Percentiles rank a stretch among this genome's conserved stretches.
phyloP scores from a whole-genome alignment of 129 eudicot genomes.

The Flaveria sonorensis region DNA sequence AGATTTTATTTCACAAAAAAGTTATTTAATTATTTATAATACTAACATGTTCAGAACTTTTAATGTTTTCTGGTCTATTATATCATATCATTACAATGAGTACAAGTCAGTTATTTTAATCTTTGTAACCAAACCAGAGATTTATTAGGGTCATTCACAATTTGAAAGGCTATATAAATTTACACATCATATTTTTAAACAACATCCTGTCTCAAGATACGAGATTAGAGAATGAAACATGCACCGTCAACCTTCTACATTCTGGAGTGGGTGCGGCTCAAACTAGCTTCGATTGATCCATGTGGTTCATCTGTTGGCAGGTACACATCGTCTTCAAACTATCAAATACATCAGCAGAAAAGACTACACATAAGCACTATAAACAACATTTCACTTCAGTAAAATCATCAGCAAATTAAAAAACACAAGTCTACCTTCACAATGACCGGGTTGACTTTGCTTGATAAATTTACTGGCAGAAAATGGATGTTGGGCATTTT shows the following conservation, averaged over 20 bases:
- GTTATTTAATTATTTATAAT: too few relatives aligned
- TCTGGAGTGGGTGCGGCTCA: conserved; percentile 70
- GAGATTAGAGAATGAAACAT: conserved; percentile 3
- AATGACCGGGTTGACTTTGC: conserved; percentile 67
- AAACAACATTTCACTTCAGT: background rate
- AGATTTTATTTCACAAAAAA: too few relatives aligned
- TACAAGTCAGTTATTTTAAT: background rate
- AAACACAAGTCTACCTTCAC: conserved; percentile 67
- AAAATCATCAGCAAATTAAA: background rate
- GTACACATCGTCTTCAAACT: conserved; percentile 95
- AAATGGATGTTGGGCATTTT: conserved; percentile 98
- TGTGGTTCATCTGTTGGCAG: conserved; percentile 95
- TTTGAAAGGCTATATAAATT: conserved; percentile 13
- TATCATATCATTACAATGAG: background rate
- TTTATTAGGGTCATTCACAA: background rate
- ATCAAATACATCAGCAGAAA: conserved; percentile 32
- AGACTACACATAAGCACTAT: conserved; percentile 9
- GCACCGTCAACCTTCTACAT: conserved; percentile 46
- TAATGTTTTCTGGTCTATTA: background rate
- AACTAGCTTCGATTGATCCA: conserved; percentile 90
- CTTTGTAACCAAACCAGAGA: background rate
- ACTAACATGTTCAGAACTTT: background rate
- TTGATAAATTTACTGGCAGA: conserved; percentile 85
- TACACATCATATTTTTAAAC: conserved; percentile 25
- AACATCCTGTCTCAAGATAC: conserved; percentile 5